These are phyloP conservation scores for Cardiospermum halicacabum DNA, from an alignment of 345 rosid species.

Conservation along the genomic window DNA sequence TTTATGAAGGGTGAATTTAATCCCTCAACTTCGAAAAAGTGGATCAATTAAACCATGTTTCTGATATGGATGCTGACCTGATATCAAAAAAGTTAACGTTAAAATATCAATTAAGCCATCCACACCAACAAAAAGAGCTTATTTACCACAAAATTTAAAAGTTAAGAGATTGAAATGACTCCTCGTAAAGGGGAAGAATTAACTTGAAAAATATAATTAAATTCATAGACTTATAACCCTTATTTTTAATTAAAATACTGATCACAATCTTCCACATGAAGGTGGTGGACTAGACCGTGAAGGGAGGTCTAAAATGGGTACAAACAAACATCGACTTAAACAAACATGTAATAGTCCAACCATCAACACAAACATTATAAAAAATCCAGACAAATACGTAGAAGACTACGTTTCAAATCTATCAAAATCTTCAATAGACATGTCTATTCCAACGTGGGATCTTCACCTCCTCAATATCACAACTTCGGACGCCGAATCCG, in stretches of 20 bases:
- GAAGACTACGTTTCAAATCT: conserved; percentile 28
- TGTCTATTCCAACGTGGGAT: conserved; percentile 41
- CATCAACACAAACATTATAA: background rate
- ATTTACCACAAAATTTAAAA: no score
- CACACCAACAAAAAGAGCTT: no score
- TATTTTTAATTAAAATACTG: no score
- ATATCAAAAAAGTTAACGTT: no score
- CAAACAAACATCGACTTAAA: conserved; percentile 27
- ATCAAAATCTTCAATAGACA: conserved; percentile 13
- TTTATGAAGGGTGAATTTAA: no score
- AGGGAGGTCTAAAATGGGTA: conserved; percentile 26
- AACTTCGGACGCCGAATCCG: conserved; percentile 27
- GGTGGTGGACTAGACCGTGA: conserved; percentile 20
- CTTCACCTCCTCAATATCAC: conserved; percentile 30
- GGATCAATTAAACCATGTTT: no score
- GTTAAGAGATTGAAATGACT: no score
- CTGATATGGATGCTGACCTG: no score
- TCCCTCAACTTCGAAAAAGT: no score
- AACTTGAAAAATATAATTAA: no score
- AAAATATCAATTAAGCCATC: no score
- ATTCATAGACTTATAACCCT: background rate
- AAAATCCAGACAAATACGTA: conserved; percentile 17
- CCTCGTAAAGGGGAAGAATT: no score
- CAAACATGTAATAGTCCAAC: conserved; percentile 23
- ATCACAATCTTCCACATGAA: background rate